Evolutionary conservation across 2,329 filamentous ascomycete species (phyloP).

Genomic region (Sclerotinia trifoliorum): DNA sequence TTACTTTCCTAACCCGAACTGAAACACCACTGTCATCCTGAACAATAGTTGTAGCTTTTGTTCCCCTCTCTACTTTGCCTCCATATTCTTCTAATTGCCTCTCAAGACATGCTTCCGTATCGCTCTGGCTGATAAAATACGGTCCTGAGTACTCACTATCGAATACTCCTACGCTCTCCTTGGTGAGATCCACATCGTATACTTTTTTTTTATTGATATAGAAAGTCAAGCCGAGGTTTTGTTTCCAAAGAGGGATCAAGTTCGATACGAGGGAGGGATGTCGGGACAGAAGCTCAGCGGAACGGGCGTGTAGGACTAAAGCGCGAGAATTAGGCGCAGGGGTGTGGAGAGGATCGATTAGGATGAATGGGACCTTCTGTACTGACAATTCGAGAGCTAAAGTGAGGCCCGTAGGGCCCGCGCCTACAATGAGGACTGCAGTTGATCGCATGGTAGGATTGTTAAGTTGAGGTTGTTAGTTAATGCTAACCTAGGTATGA

Average conservation of each 20-base stretch:
- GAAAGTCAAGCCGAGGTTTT: conserved; percentile 43
- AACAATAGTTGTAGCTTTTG: conserved; percentile 37
- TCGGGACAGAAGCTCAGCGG: conserved; percentile 50
- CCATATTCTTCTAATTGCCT: conserved; percentile 35
- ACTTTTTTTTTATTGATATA: conserved; percentile 42
- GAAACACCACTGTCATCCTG: conserved; percentile 39
- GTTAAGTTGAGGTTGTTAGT: not conserved
- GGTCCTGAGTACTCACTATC: conserved; percentile 41
- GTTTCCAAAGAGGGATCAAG: conserved; percentile 42
- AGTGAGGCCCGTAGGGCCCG: conserved; percentile 47
- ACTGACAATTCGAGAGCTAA: conserved; percentile 44
- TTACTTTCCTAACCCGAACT: conserved; percentile 31
- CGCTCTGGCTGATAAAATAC: conserved; percentile 41
- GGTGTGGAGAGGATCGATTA: conserved; percentile 41
- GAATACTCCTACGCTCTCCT: conserved; percentile 25
- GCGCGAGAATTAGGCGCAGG: conserved; percentile 45
- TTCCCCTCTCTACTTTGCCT: conserved; percentile 36
- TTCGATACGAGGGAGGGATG: conserved; percentile 43
- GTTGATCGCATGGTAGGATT: conserved; percentile 16
- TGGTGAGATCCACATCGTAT: conserved; percentile 39
- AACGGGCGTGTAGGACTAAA: conserved; percentile 50
- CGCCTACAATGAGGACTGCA: conserved; percentile 48
- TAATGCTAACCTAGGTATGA: not conserved
- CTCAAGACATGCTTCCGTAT: conserved; percentile 42
- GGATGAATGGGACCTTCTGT: conserved; percentile 42